Evolutionary conservation across 306 rosid genomes (phyloP).

Genomic region (Prunus campanulata): DNA sequence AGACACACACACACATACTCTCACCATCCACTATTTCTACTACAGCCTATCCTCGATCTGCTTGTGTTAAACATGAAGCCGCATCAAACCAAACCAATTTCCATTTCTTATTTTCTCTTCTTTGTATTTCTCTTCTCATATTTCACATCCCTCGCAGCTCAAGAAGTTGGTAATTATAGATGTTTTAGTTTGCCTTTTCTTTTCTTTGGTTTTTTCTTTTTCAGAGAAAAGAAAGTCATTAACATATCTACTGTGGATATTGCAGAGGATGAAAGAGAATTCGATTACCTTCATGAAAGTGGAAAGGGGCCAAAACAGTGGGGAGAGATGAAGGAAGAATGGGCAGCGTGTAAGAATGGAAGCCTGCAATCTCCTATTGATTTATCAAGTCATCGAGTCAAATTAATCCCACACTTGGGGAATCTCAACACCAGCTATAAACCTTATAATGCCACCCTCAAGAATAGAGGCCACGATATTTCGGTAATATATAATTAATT

Average conservation of each 20-base stretch:
- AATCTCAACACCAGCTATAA: background rate
- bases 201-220: background rate
- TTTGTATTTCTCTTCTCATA: background rate
- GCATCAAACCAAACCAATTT: background rate
- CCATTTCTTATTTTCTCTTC: background rate
- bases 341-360: constrained; percentile 36
- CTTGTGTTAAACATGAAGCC: background rate
- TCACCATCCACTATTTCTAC: background rate
- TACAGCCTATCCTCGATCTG: background rate
- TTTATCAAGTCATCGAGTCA: constrained; percentile 13
- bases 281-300: too few relatives aligned
- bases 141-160: background rate
- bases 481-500: background rate
- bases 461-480: constrained; percentile 33
- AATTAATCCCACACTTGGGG: constrained; percentile 1
- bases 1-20: background rate
- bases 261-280: too few relatives aligned
- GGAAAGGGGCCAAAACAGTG: too few relatives aligned
- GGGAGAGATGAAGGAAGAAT: too few relatives aligned
- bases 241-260: too few relatives aligned
- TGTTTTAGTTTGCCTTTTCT: background rate
- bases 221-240: background rate
- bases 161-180: background rate
- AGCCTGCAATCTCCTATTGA: constrained; percentile 33
- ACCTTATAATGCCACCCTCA: constrained; percentile 32